Percentiles rank a stretch among this genome's conserved stretches.
Evolutionary conservation across 768 basidiomycete species (phyloP).

Genomic region (Cystobasidium ongulense): DNA sequence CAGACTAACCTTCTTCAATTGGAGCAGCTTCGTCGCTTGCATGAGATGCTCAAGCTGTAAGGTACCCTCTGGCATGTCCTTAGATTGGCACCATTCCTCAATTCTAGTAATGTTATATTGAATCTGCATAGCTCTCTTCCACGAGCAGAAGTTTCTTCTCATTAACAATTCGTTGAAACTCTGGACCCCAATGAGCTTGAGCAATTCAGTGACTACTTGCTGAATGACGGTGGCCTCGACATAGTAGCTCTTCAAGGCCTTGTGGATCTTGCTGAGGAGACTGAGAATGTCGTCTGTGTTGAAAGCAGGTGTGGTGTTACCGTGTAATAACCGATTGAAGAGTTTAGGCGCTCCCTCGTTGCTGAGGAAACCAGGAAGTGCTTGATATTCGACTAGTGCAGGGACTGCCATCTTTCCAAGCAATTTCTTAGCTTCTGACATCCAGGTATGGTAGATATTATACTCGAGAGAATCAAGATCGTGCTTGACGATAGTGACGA

Average conservation of each 20-base stretch:
- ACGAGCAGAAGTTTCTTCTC: constrained; percentile 97
- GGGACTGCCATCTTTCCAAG: constrained; percentile 97
- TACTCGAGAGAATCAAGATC: constrained; percentile 97
- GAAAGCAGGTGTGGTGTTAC: constrained; percentile 78
- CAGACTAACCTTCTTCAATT: constrained; percentile 70
- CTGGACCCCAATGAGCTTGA: constrained; percentile 90
- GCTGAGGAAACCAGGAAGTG: constrained; percentile 92
- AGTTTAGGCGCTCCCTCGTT: constrained; percentile 85
- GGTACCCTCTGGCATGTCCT: constrained; percentile 97
- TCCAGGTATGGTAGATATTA: constrained; percentile 99
- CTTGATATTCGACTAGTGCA: constrained; percentile 95
- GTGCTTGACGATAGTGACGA: constrained; percentile 97
- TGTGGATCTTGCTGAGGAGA: constrained; percentile 94
- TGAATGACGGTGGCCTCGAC: constrained; percentile 96
- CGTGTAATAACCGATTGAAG: constrained; percentile 83
- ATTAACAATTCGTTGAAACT: constrained; percentile 98
- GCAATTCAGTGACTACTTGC: constrained; percentile 85
- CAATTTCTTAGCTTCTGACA: constrained; percentile 94
- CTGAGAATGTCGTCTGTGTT: constrained; percentile 98
- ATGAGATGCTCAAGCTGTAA: constrained; percentile 96
- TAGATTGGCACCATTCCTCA: constrained; percentile 99
- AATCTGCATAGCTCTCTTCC: constrained; percentile 99
- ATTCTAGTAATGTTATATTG: constrained; percentile 94
- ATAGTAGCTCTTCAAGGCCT: constrained; percentile 94
- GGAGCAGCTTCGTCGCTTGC: constrained; percentile 97